Base-by-base conservation (phyloP, 306 rosid genomes). In the Fragaria iinumae region DNA sequence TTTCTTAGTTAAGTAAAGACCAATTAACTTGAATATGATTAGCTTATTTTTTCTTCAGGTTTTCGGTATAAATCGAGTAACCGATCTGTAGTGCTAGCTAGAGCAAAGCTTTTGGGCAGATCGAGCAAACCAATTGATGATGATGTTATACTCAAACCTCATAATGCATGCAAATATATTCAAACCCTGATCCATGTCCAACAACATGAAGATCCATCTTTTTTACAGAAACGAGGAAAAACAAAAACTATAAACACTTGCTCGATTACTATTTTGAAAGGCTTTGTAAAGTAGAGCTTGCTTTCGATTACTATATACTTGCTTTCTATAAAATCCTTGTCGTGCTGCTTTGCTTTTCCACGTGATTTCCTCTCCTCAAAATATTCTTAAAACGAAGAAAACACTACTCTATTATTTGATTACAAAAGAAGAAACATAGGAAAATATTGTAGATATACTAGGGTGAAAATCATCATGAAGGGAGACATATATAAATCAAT, bases 391-490 rank as follows among this genome's bases (percentile, higher is more conserved):
- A 10, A 25, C 9, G 27, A 5, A 60, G 1, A 27, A 29, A 60
- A 12, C 27, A 5, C 5, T 60, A 25, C 20, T 25, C 41, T 5
- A 27, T 60, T 4, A 11, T 60, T 60, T 62, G 67, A 62, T 62
- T 4, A 63, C 67, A 29, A 63, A 63, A 32, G n/a, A 14, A 63
- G 67, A 29, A 63, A 32, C 67, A 32, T 32, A 16, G 1, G 67
- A 29, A 14, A 62, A 62, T 59, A 59, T 62, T 62, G 67, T 62
- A 11, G 41, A 62, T 17, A 34, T 16, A 64, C 25, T 64, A 38
- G 17, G 50, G 66, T 18, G 64, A 57, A 48, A 71, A 36, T 36
- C 45, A 65, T 79, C 48, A 65, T 76, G 72, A 76, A 76, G 56
- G 79, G 50, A 63, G 66, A 50, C 74, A 64, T 7, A 74, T 20